A percentile compares a stretch with the other conserved stretches of the same genome.
Conservation (phyloP, 306 rosid species). For the Prinsepia uniflora region DNA sequence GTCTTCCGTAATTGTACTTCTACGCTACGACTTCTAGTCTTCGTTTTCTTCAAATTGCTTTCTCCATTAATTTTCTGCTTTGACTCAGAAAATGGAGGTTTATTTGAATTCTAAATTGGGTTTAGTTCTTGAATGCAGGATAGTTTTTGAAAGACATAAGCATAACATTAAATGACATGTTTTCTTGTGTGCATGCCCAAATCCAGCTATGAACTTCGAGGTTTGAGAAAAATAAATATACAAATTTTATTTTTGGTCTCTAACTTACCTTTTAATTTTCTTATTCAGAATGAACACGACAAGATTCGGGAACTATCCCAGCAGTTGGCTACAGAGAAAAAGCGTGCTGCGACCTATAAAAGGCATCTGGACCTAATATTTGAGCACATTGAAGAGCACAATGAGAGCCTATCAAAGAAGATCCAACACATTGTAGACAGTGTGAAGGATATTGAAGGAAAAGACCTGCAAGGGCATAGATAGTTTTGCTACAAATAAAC, state of each 20-base stretch:
- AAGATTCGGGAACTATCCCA: constrained; percentile 85
- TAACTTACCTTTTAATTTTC: constrained; percentile 19
- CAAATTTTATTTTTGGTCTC: neutral
- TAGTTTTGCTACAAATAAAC: constrained; percentile 33
- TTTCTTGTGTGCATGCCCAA: neutral
- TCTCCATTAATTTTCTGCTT: neutral
- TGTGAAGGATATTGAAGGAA: constrained; percentile 75
- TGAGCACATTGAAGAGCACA: constrained; percentile 87
- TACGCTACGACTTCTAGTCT: neutral
- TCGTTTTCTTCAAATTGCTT: neutral
- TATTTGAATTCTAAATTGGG: neutral
- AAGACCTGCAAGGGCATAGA: constrained; percentile 52
- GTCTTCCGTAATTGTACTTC: neutral
- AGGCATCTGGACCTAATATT: constrained; percentile 89
- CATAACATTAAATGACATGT: neutral
- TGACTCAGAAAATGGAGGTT: neutral
- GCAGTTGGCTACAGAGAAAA: constrained; percentile 79
- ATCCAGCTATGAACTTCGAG: neutral
- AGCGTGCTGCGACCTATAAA: constrained; percentile 79
- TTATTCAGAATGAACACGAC: constrained; percentile 73
- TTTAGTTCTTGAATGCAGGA: neutral
- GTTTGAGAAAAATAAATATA: neutral
- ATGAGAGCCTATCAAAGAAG: constrained; percentile 75
- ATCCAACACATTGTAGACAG: constrained; percentile 78
- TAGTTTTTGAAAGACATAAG: neutral